These are phyloP conservation scores for Lasiosphaeria miniovina DNA, from an alignment of 495 filamentous ascomycete species.

Conservation along the genomic window DNA sequence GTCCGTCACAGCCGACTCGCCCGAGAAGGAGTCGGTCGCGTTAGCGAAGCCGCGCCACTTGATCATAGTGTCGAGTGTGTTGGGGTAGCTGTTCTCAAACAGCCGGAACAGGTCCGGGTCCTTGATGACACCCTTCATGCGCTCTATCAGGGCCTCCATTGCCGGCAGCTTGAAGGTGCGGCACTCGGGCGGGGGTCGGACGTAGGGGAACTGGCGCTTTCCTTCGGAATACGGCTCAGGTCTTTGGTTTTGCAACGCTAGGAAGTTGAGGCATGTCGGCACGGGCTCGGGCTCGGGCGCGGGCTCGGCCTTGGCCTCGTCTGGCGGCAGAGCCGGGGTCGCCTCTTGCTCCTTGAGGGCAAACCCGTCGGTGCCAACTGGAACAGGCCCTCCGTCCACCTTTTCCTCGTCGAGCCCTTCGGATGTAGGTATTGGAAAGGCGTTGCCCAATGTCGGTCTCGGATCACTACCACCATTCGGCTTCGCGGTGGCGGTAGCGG, in stretches of 20 bases:
- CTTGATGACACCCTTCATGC: conserved; percentile 44
- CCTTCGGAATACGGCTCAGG: conserved; percentile 41
- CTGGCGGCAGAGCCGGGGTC: background rate
- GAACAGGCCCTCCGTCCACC: too few species aligned
- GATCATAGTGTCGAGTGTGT: conserved; percentile 61
- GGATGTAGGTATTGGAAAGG: too few species aligned
- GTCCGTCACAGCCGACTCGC: conserved; percentile 41
- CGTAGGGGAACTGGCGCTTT: conserved; percentile 49
- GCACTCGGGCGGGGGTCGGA: conserved; percentile 54
- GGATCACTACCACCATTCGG: too few species aligned
- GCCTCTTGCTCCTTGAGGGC: background rate
- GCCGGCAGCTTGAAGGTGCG: conserved; percentile 54
- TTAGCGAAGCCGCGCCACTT: conserved; percentile 57
- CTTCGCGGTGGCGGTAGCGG: too few species aligned
- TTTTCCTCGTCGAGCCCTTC: too few species aligned
- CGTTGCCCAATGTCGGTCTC: too few species aligned
- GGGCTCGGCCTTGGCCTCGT: background rate
- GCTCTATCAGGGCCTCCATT: conserved; percentile 50
- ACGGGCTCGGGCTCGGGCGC: background rate
- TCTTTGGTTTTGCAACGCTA: conserved; percentile 18
- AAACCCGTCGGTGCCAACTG: too few species aligned
- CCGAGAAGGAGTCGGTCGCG: conserved; percentile 23
- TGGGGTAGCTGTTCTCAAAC: conserved; percentile 60
- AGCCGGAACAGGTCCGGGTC: conserved; percentile 61
- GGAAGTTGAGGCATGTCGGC: conserved; percentile 18